Conservation (phyloP, 108 stramenopile genomes). For the Skeletonema costatum region DNA sequence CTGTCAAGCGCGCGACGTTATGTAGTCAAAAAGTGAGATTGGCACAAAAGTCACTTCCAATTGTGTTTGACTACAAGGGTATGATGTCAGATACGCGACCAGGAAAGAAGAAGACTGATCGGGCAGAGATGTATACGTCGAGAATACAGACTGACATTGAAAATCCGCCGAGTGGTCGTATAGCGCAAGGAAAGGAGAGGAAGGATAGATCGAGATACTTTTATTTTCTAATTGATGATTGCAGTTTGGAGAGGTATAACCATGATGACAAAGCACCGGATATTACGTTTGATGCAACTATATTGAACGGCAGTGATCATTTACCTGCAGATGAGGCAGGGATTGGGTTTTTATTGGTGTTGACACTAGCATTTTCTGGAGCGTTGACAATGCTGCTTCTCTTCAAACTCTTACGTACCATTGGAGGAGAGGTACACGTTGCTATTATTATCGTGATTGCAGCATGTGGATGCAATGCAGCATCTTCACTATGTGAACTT, state of each 20-base stretch:
- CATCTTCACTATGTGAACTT: constrained; percentile 67
- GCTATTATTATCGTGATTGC: constrained; percentile 72
- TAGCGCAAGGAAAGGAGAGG: constrained; percentile 21
- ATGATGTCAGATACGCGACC: constrained; percentile 33
- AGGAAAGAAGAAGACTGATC: constrained; percentile 9
- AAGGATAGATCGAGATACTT: constrained; percentile 62
- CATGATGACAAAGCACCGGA: constrained; percentile 63
- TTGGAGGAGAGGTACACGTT: constrained; percentile 65
- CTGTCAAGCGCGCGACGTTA: constrained; percentile 44
- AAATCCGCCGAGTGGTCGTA: constrained; percentile 18
- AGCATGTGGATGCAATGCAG: constrained; percentile 60
- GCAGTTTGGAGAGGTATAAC: constrained; percentile 66
- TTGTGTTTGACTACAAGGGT: constrained; percentile 54
- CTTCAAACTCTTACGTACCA: constrained; percentile 38
- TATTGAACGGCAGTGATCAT: constrained; percentile 55
- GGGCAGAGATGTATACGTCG: constrained; percentile 29
- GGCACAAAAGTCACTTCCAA: constrained; percentile 27
- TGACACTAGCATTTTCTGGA: constrained; percentile 56
- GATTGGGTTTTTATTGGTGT: constrained; percentile 53
- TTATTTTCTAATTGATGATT: constrained; percentile 81
- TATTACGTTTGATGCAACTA: constrained; percentile 52
- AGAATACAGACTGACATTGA: constrained; percentile 2
- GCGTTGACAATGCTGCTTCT: constrained; percentile 44
- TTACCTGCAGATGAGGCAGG: constrained; percentile 79
- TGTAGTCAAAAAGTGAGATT: constrained; percentile 64